Evolutionary conservation across 495 filamentous ascomycete species (phyloP), one percentile per base, ranked within the genome.

Genomic region (Penicillium herquei): DNA sequence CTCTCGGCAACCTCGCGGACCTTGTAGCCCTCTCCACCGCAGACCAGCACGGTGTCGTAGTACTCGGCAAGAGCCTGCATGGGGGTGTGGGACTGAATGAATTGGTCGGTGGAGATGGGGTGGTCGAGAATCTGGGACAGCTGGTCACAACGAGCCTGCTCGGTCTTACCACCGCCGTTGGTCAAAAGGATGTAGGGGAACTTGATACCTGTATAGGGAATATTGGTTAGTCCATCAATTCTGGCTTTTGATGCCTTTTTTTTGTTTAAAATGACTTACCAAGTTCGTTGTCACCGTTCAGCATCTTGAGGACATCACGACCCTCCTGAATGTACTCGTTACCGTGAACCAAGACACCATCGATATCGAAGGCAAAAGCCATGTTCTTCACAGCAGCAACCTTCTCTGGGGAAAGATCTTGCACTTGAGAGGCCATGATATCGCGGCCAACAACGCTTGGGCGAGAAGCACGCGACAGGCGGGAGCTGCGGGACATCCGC

Each of bases 61-160:
- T 86, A 86, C 70, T 83, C 80, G 9, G 89, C 84, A 81, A 95
- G 87, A 64, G 93, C 90, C 59, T 87, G 84, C 87, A 97, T 96
- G 41, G 92, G 92, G 39, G 92, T 96, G 74, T 97, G 92, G 13
- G 89, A 91, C 68, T 92, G 93, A 70, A 96, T 92, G 78, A 96
- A 95, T 67, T 95, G 92, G 57, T 88, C 87, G 3, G 87, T 87
- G 1, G 90, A 88, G 56, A 96, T 85, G 59, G 72, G 71, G 37
- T 86, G 75, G 49, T 89, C 84, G 18, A 97, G 82, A 61, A 90
- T 84, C 58, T 86, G 74, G 58, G 84, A 86, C 10, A 96, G 82
- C 62, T 95, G 87, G 42, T 83, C 66, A 67, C 91, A 94, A 33
- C 92, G 83, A 61, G 93, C 91, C 52, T 83, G 76, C 73, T 96